Base-by-base conservation (phyloP, 2,329 filamentous ascomycete species). In the Ophiocordyceps sinensis region DNA sequence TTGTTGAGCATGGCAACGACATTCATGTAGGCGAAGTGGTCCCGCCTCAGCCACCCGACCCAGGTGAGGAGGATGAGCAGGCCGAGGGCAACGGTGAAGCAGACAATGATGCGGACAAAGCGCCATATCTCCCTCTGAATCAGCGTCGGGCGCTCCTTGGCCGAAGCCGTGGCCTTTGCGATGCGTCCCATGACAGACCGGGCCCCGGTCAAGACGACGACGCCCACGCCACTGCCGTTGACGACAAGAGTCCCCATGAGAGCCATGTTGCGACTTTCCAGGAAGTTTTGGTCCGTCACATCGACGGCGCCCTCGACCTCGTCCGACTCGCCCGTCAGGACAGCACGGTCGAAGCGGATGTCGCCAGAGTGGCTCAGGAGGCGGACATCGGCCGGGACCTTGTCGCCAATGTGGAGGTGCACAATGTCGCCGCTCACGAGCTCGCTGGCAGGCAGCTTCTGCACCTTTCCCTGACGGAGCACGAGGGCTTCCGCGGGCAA, bases 371-470 rank as follows among this genome's bases (percentile, higher is more conserved):
- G 59, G 7, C 49, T 53, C 3, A 66, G 43, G 28, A 67, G 53
- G n/a, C 67, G 61, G 26, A 70, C 44, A 47, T 71, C 67, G 5
- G 66, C 67, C 0, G 67, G 66, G 5, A 71, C 64, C 8, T 67
- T 68, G 50, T 69, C 63, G 5, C 67, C 67, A 2, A 66, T 63
- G 40, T 60, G 57, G 11, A 71, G 51, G 10, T 66, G 58, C 7
- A 70, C 59, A 19, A 71, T 51, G 42, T 71, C 67, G 9, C 67
- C 67, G 17, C 58, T 60, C 5, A 68, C 67, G 2, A 70, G 60
- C 23, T 67, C 61, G 2, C 56, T 48, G 0, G 66, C 62, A 0
- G 61, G 52, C n/a, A 70, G 42, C 12, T 53, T 61, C 37, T 61
- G 54, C 13, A 58, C 50, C 37, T 64, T 53, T 3, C 67, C 66